phyloP scores from a whole-genome alignment of 2,329 filamentous ascomycete species.

The Aspergillus tamarii region DNA sequence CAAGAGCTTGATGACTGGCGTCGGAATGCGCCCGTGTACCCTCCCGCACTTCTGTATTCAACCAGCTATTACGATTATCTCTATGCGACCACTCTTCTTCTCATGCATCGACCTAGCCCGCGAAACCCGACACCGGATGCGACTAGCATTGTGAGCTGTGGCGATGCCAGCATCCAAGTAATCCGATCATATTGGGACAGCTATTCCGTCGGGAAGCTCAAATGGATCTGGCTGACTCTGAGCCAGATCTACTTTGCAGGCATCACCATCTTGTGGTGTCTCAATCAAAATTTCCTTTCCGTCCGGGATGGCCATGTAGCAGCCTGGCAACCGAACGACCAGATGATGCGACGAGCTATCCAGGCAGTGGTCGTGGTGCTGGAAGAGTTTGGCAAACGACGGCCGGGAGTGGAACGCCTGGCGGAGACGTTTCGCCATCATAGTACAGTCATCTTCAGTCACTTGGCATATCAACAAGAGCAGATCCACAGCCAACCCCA shows the following conservation, averaged over 20 bases:
- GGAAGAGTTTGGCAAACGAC: conserved; percentile 43
- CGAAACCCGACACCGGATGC: conserved; percentile 41
- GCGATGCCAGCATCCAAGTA: conserved; percentile 43
- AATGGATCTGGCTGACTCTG: conserved; percentile 46
- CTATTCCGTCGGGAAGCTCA: conserved; percentile 43
- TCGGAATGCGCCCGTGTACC: conserved; percentile 39
- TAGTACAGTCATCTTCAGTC: conserved; percentile 42
- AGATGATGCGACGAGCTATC: conserved; percentile 40
- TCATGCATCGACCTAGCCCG: conserved; percentile 43
- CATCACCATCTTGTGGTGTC: conserved; percentile 45
- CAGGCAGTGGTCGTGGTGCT: conserved; percentile 41
- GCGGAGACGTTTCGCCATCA: conserved; percentile 43
- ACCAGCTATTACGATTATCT: conserved; percentile 47
- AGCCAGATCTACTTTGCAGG: conserved; percentile 45
- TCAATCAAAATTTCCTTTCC: conserved; percentile 43
- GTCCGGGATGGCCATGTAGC: conserved; percentile 33
- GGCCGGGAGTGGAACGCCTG: conserved; percentile 40
- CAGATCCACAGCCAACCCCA: conserved; percentile 23
- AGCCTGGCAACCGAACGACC: conserved; percentile 40
- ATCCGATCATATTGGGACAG: conserved; percentile 46
- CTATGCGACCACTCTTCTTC: conserved; percentile 42
- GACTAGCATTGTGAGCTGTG: conserved; percentile 42
- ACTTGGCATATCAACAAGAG: conserved; percentile 40
- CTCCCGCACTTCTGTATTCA: conserved; percentile 41
- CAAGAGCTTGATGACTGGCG: conserved; percentile 45